A percentile compares a stretch with the other conserved stretches of the same genome.
These are phyloP conservation scores for Coffea humblotiana DNA, from an alignment of 305 asterid species.

Conservation along the genomic window DNA sequence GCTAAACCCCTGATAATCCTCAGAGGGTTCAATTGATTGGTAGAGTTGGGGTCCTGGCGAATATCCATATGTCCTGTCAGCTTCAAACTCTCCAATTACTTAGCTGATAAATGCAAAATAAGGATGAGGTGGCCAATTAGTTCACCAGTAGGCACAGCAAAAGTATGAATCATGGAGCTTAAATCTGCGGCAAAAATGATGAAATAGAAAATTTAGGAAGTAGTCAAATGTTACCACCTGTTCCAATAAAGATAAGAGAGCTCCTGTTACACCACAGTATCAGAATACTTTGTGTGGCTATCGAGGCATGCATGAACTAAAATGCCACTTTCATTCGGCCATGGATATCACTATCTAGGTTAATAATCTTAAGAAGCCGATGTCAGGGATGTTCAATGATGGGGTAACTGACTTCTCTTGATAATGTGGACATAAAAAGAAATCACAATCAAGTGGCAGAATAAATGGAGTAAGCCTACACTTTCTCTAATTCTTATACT, in stretches of 20 bases:
- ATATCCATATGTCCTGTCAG: conserved; percentile 18
- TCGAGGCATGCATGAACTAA: background rate
- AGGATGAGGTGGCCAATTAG: conserved; percentile 6
- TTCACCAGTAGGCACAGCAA: background rate
- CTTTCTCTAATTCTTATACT: background rate
- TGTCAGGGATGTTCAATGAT: background rate
- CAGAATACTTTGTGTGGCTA: background rate
- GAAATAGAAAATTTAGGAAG: background rate
- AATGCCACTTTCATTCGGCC: background rate
- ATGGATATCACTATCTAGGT: background rate
- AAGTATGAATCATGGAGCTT: conserved; percentile 3
- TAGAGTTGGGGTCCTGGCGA: background rate
- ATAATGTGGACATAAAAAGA: background rate
- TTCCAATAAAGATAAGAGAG: background rate
- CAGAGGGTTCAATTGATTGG: conserved; percentile 35
- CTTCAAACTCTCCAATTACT: conserved; percentile 1
- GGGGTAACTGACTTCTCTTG: background rate
- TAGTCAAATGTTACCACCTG: background rate
- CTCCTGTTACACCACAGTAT: background rate
- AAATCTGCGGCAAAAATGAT: conserved; percentile 11
- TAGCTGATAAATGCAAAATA: background rate
- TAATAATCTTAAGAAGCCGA: background rate
- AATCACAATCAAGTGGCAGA: background rate
- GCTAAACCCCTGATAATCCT: conserved; percentile 58
- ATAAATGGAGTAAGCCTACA: background rate